Base-by-base conservation (phyloP, 1,284 basidiomycete genomes). In the Apiotrichum sp. region DNA sequence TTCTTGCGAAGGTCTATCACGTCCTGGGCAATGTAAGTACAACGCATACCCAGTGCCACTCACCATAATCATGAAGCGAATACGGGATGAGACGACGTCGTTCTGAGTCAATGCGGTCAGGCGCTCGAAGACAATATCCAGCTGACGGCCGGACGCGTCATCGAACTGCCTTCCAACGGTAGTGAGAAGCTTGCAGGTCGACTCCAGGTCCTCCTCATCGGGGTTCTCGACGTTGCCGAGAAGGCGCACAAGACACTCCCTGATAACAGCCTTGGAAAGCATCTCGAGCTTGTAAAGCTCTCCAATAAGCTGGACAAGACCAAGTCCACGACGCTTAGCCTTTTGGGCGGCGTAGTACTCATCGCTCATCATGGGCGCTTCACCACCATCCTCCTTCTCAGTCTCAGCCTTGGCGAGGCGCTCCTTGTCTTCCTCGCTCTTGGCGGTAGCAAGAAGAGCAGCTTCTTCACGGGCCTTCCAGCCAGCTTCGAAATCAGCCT, bases 261-360 rank as follows among this genome's bases (percentile, higher is more conserved):
- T 88, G 87, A 98, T 97, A 77, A 95, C 93, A 64, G 88, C 84
- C 77, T 91, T 89, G 46, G 89, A 91, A 53, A 96, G 80, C 89
- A 96, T 95, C 76, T 87, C 86, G 40, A 97, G 80, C 80, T 97
- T 97, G 86, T 93, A 98, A 56, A 98, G 81, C 79, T 98, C 93
- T 68, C 95, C 93, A 64, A 98, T 96, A 79, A 98, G 96, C 74
- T 89, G 89, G 75, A 98, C 90, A 60, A 98, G 83, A 81, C 95
- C 95, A 31, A 98, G 86, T 75, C 93, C 93, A 64, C 90, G 88
- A 63, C 93, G 89, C 81, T 97, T 97, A 45, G 93, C 93, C 81
- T 97, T 97, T 75, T 93, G 88, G 16, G 89, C 89, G 50, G 88
- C 88, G 71, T 98, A 98, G 80, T 98, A 98, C 78, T 98, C 93